Conservation (phyloP, 2,329 filamentous ascomycete genomes). For the Colletotrichum sp. region DNA sequence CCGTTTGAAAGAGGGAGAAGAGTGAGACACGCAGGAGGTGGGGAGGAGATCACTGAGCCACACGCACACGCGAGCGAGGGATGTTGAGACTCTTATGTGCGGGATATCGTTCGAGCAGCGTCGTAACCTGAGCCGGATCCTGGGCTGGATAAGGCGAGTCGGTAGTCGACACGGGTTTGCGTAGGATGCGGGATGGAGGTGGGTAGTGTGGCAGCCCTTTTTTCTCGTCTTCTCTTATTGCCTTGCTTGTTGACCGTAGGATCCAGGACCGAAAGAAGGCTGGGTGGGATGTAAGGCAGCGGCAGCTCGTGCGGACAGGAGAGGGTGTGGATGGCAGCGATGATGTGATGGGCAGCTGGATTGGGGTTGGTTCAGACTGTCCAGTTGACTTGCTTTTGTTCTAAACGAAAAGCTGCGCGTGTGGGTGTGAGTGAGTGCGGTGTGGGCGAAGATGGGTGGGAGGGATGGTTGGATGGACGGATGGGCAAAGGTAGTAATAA, state of each 20-base stretch:
- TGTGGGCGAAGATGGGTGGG: constrained; percentile 3
- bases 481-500: not conserved
- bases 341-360: constrained; percentile 22
- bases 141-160: constrained; percentile 8
- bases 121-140: not conserved
- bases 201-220: constrained; percentile 13
- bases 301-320: constrained; percentile 4
- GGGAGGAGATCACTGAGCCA: not conserved
- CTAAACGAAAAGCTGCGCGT: not conserved
- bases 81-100: constrained; percentile 15
- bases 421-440: not conserved
- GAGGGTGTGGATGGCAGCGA: constrained; percentile 14
- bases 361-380: constrained; percentile 1
- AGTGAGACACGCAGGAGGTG: constrained; percentile 16
- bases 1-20: not conserved
- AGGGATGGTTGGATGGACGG: not conserved
- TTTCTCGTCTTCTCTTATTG: not conserved
- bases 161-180: constrained; percentile 12
- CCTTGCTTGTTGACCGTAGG: constrained; percentile 3
- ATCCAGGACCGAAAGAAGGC: constrained; percentile 11
- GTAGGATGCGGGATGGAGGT: constrained; percentile 5
- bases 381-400: constrained; percentile 16
- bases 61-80: constrained; percentile 13
- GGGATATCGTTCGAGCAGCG: constrained; percentile 13
- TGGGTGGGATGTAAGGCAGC: constrained; percentile 1